These are phyloP conservation scores for Choanephora cucurbitarum DNA, from an alignment of 371 early-diverging fungal species.

Conservation along the genomic window DNA sequence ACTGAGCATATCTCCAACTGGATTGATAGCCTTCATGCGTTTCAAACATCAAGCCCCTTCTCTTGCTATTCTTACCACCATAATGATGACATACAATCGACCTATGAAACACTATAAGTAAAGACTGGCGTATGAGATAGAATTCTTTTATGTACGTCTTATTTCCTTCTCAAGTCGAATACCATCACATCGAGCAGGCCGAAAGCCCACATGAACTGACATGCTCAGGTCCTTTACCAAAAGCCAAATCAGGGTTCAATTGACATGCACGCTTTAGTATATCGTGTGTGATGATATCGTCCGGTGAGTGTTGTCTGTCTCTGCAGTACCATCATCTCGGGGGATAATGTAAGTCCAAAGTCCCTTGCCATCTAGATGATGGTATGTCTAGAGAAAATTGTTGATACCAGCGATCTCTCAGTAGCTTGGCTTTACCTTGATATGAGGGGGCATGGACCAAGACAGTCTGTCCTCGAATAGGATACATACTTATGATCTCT, in stretches of 20 bases:
- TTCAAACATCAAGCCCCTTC: too few relatives aligned
- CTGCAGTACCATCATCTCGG: constrained; percentile 62
- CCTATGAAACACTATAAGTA: too few relatives aligned
- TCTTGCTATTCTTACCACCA: too few relatives aligned
- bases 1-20: too few relatives aligned
- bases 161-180: constrained; percentile 70
- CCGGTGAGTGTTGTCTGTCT: constrained; percentile 31
- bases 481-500: constrained; percentile 64
- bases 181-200: constrained; percentile 72
- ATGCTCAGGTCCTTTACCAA: constrained; percentile 42
- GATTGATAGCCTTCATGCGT: too few relatives aligned
- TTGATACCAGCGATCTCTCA: background rate
- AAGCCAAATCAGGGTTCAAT: constrained; percentile 38
- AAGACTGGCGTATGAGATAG: too few relatives aligned
- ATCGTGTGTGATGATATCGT: constrained; percentile 31
- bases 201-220: constrained; percentile 67
- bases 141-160: constrained; percentile 46
- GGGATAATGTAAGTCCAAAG: constrained; percentile 80
- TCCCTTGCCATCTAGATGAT: constrained; percentile 28
- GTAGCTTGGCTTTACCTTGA: constrained; percentile 37
- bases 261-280: constrained; percentile 37
- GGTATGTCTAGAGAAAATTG: constrained; percentile 26
- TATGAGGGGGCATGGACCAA: constrained; percentile 69
- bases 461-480: constrained; percentile 78
- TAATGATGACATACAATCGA: too few relatives aligned